Conservation (phyloP, 371 early-diverging fungal genomes). For the Rhizopus delemar region DNA sequence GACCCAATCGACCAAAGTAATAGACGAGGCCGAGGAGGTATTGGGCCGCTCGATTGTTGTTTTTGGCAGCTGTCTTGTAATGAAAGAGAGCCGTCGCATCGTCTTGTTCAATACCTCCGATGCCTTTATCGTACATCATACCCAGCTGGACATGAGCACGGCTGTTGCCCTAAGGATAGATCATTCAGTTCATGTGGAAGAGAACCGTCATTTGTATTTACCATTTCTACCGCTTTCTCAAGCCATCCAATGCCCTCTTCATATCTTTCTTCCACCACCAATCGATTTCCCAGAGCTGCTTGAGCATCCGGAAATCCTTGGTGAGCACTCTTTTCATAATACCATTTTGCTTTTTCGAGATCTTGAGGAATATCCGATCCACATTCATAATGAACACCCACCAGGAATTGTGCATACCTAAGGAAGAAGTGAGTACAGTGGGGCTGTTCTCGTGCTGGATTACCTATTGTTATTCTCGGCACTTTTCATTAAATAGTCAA, state of each 20-base stretch:
- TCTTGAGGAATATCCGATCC: slow-evolving; percentile 39
- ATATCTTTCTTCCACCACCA: slow-evolving; percentile 30
- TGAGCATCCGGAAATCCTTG: slow-evolving; percentile 50
- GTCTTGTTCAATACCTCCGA: slow-evolving; percentile 30
- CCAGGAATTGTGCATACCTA: slow-evolving; percentile 52
- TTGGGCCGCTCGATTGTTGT: slow-evolving; percentile 40
- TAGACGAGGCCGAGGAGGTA: slow-evolving; percentile 47
- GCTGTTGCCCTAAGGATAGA: slow-evolving; percentile 29
- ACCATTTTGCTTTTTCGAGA: slow-evolving; percentile 31
- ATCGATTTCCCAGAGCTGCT: slow-evolving; percentile 46
- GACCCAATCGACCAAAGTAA: slow-evolving; percentile 36
- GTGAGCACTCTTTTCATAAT: slow-evolving; percentile 39
- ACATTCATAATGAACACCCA: slow-evolving; percentile 48
- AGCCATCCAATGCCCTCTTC: slow-evolving; percentile 44
- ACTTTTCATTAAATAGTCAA: slow-evolving; percentile 35
- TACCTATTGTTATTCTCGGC: slow-evolving; percentile 48
- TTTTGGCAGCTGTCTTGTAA: slow-evolving; percentile 41
- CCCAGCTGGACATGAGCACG: slow-evolving; percentile 48
- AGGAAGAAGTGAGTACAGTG: background rate
- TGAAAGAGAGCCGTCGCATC: slow-evolving; percentile 35
- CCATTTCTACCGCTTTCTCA: slow-evolving; percentile 40
- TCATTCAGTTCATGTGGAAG: background rate
- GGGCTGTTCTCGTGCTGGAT: background rate
- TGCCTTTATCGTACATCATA: slow-evolving; percentile 45
- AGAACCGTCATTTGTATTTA: slow-evolving; percentile 13